Evolutionary conservation across 2,329 filamentous ascomycete genomes (phyloP), one percentile per base, ranked within the genome.

Genomic region (Diplodia corticola): DNA sequence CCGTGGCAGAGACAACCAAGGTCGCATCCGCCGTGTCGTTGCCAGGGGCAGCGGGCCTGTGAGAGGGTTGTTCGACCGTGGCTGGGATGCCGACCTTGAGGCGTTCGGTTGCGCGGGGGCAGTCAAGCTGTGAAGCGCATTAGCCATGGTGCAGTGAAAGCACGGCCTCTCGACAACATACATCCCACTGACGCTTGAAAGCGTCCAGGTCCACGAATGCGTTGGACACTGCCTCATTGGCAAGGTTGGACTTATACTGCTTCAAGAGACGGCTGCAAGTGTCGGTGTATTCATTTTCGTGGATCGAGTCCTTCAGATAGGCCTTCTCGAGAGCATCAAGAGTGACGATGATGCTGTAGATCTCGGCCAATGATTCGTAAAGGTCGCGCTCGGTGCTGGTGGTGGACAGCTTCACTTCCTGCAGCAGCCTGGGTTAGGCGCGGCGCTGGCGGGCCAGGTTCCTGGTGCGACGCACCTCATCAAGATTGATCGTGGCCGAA

Each of bases 301-400:
- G 87, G 60, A 99, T 90, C 24, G 93, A 94, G 83, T 99, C 95
- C 75, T 97, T 96, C 46, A 99, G 86, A 75, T 97, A 99, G 0
- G 94, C 96, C 78, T 96, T 97, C 75, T 99, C 95, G 1, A 99
- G 86, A 69, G 96, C 93, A 76, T 99, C 95, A 3, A 99, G 84
- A 0, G 95, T 98, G 68, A 97, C 87, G 44, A 99, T 94, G 71
- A 99, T 98, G 80, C 93, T 97, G 80, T 98, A 99, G 26, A 99
- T 89, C 79, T 99, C 95, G 65, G 94, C 95, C 15, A 99, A 87
- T 1, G 95, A 98, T 75, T 98, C 95, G 77, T 97, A 92, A 1
- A 98, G 84, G 76, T 99, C 93, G 68, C 94, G 89, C 80, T 98
- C 94, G 48, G 91, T 90, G 71, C 91, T 89, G 24, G 90, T 96